phyloP scores from a whole-genome alignment of 345 rosid genomes.

The Noccaea caerulescens region DNA sequence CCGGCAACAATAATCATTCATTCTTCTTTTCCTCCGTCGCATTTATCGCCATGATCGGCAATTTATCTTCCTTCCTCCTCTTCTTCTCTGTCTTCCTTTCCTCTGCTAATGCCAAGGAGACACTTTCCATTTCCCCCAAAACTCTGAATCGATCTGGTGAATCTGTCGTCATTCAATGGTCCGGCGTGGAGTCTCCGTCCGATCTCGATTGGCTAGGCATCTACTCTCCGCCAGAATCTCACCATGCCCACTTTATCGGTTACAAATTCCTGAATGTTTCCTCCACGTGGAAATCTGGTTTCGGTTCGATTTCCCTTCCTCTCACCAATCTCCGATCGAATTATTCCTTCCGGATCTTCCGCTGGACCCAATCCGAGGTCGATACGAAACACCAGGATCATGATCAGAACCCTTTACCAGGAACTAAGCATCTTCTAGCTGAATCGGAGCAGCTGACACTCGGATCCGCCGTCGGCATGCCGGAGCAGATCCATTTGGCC shows the following conservation, averaged over 20 bases:
- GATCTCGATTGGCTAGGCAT: conserved; percentile 84
- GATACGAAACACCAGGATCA: conserved; percentile 60
- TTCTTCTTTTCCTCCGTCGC: not conserved
- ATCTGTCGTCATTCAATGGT: conserved; percentile 64
- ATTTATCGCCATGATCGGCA: conserved; percentile 31
- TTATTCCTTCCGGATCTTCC: conserved; percentile 89
- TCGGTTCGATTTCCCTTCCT: conserved; percentile 71
- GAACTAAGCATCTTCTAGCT: conserved; percentile 60
- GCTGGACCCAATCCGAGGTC: conserved; percentile 71
- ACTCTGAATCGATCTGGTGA: conserved; percentile 68
- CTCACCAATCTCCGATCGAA: conserved; percentile 74
- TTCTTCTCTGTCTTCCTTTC: conserved; percentile 27
- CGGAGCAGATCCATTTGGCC: conserved; percentile 89
- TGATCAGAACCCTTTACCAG: conserved; percentile 83
- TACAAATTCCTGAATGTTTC: conserved; percentile 76
- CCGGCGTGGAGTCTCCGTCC: conserved; percentile 75
- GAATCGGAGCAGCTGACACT: conserved; percentile 59
- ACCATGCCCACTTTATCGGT: conserved; percentile 67
- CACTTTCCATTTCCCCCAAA: conserved; percentile 54
- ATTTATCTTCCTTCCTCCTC: conserved; percentile 39
- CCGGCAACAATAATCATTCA: conserved; percentile 18
- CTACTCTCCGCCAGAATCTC: conserved; percentile 83
- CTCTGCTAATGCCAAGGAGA: conserved; percentile 37
- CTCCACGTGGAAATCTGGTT: conserved; percentile 62
- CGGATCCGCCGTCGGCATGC: conserved; percentile 53